Conservation (phyloP, 176 grass and related monocot species). For the Musa acuminata region DNA sequence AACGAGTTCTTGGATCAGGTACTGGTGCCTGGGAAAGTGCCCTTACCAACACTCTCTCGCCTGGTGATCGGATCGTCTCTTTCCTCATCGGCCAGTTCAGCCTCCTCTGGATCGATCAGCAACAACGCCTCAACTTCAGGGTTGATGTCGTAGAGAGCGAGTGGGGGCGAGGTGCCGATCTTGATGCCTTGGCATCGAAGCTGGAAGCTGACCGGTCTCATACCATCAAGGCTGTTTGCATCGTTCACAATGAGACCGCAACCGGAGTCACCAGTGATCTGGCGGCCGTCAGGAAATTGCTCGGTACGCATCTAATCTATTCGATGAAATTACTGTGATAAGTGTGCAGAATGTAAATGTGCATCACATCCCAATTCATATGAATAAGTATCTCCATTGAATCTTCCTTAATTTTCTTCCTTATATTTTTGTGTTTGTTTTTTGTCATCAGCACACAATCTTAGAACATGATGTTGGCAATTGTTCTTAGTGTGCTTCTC, state of each 20-base stretch:
- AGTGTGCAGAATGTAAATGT: neutral
- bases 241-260: slow-evolving; percentile 99
- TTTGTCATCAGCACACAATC: no score
- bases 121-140: slow-evolving; percentile 72
- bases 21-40: slow-evolving; percentile 98
- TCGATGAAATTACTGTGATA: neutral
- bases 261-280: slow-evolving; percentile 95
- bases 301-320: slow-evolving; percentile 29
- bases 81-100: slow-evolving; percentile 94
- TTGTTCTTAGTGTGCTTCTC: no score
- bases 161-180: slow-evolving; percentile 75
- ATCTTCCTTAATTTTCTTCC: no score
- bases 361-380: no score
- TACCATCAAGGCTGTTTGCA: slow-evolving; percentile 87
- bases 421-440: no score
- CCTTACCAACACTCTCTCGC: slow-evolving; percentile 94
- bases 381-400: no score
- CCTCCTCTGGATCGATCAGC: slow-evolving; percentile 98
- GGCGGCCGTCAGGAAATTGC: slow-evolving; percentile 47
- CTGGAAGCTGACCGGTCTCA: slow-evolving; percentile 36
- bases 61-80: slow-evolving; percentile 62
- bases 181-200: slow-evolving; percentile 47
- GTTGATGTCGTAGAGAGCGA: slow-evolving; percentile 88
- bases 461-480: no score
- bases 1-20: slow-evolving; percentile 21